Percentiles rank a stretch among this genome's conserved stretches.
phyloP scores from a whole-genome alignment of 75 land plant genomes.

The Cryptomeria japonica region DNA sequence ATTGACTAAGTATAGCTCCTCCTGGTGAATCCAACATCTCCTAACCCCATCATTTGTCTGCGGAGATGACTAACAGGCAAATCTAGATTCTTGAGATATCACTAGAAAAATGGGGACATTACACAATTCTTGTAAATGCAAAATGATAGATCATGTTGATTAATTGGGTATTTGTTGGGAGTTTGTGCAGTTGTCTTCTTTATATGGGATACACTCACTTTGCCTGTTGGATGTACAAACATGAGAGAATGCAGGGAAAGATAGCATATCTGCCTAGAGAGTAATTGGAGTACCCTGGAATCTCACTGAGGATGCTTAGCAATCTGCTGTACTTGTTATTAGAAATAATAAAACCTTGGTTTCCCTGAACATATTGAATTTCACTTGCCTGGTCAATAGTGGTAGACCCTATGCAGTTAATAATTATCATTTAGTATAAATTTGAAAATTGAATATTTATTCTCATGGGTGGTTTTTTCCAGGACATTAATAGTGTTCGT shows the following conservation, averaged over 20 bases:
- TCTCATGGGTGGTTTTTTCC: background rate
- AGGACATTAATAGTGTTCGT: slow-evolving; percentile 4
- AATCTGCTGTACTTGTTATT: background rate
- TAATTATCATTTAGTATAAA: background rate
- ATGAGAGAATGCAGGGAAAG: background rate
- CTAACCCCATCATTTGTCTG: no score
- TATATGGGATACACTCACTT: background rate
- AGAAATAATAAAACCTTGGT: background rate
- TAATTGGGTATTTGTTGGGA: background rate
- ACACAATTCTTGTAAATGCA: background rate
- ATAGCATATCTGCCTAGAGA: background rate
- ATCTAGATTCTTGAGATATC: no score
- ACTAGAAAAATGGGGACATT: no score
- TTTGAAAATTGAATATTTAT: background rate
- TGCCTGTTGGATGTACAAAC: background rate
- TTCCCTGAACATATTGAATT: background rate
- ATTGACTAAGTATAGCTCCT: no score
- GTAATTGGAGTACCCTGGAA: background rate
- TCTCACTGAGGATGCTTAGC: background rate
- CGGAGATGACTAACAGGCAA: no score
- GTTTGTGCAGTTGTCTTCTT: background rate
- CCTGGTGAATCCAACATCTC: no score
- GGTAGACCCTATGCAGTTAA: background rate
- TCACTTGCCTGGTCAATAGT: background rate
- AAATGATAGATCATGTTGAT: background rate